Evolutionary conservation across 2,329 filamentous ascomycete species (phyloP), one percentile per base, ranked within the genome.

Genomic region (Verticillium klebahnii): DNA sequence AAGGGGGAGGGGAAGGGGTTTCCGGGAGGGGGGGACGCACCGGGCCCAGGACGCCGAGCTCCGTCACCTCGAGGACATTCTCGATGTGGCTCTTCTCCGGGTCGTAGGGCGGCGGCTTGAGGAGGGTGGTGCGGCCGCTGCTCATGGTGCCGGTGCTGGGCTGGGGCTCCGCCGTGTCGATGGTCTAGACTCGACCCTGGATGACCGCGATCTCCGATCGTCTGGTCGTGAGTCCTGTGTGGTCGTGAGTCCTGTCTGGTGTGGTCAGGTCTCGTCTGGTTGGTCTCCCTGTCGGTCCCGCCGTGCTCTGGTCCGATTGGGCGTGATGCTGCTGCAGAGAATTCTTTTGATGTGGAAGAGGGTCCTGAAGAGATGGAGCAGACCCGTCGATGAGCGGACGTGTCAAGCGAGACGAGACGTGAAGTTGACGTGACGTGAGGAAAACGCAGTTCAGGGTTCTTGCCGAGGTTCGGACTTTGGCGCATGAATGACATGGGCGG

Each of bases 11-110:
- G 58, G 14, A 76, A 23, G 23, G 23, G 23, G 23, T 23, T 23
- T 23, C 23, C 23, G 23, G 23, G n/a, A 45, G 39, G 19, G 17
- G 17, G 31, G 58, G 14, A 76, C 85, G 73, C 79, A 92, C 89
- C 62, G 89, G 89, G 55, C 90, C 89, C 65, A 95, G 86, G 64
- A 90, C 89, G 60, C 81, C 81, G 59, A 97, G 82, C 67, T 92
- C 90, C 3, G 90, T 95, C 68, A 97, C 82, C 70, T 97, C 93
- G 61, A 97, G 84, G 57, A 91, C 89, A 76, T 96, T 94, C 78
- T 98, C 94, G 65, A 98, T 96, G 15, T 87, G 83, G 31, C 92
- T 88, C 75, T 91, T 91, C 71, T 83, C 83, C 56, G 85, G 78
- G 72, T 96, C 88, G 36, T 87, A 76, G 59, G 89, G 87, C 66